A percentile compares a stretch with the other conserved stretches of the same genome.
Conservation (phyloP, 257 asterid genomes). For the Solanum piurae region DNA sequence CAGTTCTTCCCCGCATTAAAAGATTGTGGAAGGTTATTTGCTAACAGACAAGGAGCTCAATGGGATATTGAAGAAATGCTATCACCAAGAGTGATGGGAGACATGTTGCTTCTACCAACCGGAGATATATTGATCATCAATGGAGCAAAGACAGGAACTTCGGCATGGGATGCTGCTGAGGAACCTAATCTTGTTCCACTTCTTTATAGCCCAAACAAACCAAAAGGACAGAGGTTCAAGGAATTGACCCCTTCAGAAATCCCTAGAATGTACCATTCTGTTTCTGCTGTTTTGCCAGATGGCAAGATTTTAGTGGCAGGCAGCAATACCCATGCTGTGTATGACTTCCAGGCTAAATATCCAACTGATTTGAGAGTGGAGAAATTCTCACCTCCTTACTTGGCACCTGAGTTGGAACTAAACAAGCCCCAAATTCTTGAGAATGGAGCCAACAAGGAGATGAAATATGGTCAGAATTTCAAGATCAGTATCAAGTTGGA, state of each 20-base stretch:
- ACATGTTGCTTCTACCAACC: conserved; percentile 54
- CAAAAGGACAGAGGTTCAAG: conserved; percentile 35
- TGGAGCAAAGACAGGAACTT: conserved; percentile 67
- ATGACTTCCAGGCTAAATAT: conserved; percentile 27
- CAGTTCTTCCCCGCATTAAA: conserved; percentile 40
- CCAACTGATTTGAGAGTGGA: conserved; percentile 70
- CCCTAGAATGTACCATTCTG: conserved; percentile 81
- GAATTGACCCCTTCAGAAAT: conserved; percentile 32
- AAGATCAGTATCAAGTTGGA: not conserved
- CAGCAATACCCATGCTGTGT: conserved; percentile 59
- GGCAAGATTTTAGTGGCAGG: conserved; percentile 69
- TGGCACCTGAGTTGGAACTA: conserved; percentile 29
- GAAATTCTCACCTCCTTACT: conserved; percentile 75
- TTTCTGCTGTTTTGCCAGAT: conserved; percentile 46
- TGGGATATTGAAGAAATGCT: conserved; percentile 86
- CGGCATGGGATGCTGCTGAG: conserved; percentile 69
- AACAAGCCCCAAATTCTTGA: conserved; percentile 30
- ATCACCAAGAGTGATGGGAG: conserved; percentile 72
- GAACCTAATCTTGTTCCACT: conserved; percentile 49
- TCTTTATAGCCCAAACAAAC: conserved; percentile 42
- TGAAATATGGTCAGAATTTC: conserved; percentile 40
- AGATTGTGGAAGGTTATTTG: conserved; percentile 52
- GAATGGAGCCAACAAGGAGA: conserved; percentile 1
- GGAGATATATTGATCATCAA: conserved; percentile 55
- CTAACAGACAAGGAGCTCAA: conserved; percentile 8